phyloP scores from a whole-genome alignment of 495 filamentous ascomycete genomes.

The Tuber umbilicatum region DNA sequence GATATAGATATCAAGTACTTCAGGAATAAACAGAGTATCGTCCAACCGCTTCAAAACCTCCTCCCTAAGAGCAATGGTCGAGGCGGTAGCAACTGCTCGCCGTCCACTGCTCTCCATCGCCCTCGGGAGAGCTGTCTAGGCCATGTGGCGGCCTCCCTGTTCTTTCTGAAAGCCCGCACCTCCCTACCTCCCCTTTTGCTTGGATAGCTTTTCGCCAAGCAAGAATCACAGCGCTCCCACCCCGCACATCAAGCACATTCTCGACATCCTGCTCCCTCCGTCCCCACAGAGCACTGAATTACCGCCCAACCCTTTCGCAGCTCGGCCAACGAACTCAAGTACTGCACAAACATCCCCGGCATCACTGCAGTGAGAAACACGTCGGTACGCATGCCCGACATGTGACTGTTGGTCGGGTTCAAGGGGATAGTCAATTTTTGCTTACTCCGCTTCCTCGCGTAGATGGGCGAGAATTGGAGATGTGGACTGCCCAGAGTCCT shows the following conservation, averaged over 20 bases:
- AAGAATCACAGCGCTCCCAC: slow-evolving; percentile 68
- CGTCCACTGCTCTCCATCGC: slow-evolving; percentile 25
- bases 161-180: slow-evolving; percentile 44
- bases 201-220: slow-evolving; percentile 77
- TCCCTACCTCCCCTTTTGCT: slow-evolving; percentile 68
- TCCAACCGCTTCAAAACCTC: slow-evolving; percentile 72
- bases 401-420: slow-evolving; percentile 59
- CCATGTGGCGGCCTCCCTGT: slow-evolving; percentile 19
- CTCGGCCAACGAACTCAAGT: slow-evolving; percentile 70
- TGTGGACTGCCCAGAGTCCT: no score
- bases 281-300: slow-evolving; percentile 66
- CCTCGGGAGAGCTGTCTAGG: slow-evolving; percentile 14
- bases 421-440: slow-evolving; percentile 58
- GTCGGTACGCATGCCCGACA: slow-evolving; percentile 78
- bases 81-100: slow-evolving; percentile 53
- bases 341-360: no score
- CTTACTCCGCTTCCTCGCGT: no score
- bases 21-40: slow-evolving; percentile 85
- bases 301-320: slow-evolving; percentile 72
- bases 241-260: slow-evolving; percentile 73
- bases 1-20: slow-evolving; percentile 60
- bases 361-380: no score
- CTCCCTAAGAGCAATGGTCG: slow-evolving; percentile 58
- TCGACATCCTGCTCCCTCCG: slow-evolving; percentile 51
- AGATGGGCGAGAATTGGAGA: no score